Base-by-base conservation (phyloP, 805 yeast species). In the Ogataea trehalophila region DNA sequence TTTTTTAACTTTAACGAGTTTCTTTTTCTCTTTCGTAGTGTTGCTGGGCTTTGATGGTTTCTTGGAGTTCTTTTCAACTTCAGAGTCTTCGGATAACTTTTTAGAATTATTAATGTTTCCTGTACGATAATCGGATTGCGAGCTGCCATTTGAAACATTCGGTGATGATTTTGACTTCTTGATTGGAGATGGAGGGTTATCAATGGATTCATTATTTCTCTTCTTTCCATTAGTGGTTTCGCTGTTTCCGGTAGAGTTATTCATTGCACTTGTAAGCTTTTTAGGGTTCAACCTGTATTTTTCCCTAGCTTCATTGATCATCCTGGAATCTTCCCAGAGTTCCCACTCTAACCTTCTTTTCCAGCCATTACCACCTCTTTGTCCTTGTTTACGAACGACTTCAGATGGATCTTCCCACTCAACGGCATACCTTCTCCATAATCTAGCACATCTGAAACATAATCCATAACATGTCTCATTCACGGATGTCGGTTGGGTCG, bases 401-500 rank as follows among this genome's bases (percentile, higher is more conserved):
- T 83, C 89, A 22, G 67, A 55, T 0, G 96, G 96, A 33, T 80
- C 81, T 54, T 83, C 88, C 98, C 98, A 94, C 9, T 72, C 73
- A 0, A 87, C 82, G 0, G 90, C 97, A 64, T 92, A 92, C 37
- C 95, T 70, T 63, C 96, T 75, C 98, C 98, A 92, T 29, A 94
- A 61, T 48, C 86, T 75, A 0, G 97, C 96, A 70, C 99, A 92
- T 45, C 98, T 72, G 29, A 76, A 67, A 63, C 99, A 92, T 14
- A 92, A 68, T 0, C 90, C 97, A 15, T 72, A 65, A 2, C 80
- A 67, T 1, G 68, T 57, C 6, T 68, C 60, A 9, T 60, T 55
- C 0, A 60, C 56, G 6, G 67, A 67, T 4, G 67, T 63, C 13
- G 73, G 71, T 5, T 65, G 65, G 2, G 72, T 68, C 29, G 72